phyloP scores from a whole-genome alignment of 75 land plant genomes.

The Picea sitchensis region DNA sequence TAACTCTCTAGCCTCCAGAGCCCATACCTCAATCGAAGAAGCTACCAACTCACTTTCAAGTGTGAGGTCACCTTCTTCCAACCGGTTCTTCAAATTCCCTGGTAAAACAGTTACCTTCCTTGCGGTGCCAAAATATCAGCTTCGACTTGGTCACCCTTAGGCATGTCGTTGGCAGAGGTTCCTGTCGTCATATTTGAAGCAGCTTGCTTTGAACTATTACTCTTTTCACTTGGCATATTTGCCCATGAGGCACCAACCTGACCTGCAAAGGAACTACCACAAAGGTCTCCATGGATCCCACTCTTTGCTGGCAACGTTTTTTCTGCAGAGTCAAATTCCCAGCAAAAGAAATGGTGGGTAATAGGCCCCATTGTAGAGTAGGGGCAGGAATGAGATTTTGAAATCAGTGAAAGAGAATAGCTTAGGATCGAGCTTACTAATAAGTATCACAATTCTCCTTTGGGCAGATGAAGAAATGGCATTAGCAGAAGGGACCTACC shows the following conservation, averaged over 20 bases:
- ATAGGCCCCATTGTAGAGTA: no score
- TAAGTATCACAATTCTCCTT: no score
- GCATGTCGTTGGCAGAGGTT: constrained; percentile 12
- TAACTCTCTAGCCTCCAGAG: constrained; percentile 56
- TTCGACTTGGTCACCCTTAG: background rate
- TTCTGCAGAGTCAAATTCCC: no score
- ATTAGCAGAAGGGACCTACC: no score
- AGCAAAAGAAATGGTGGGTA: no score
- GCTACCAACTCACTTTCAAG: constrained; percentile 74
- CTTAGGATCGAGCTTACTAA: no score
- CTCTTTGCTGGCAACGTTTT: constrained; percentile 27
- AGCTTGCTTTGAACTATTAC: constrained; percentile 11
- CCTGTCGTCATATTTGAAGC: constrained; percentile 4
- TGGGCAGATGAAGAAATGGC: no score
- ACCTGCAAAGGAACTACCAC: constrained; percentile 69
- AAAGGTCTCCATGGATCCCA: constrained; percentile 80
- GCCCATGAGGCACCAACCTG: constrained; percentile 88
- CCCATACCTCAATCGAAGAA: constrained; percentile 42
- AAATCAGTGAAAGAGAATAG: no score
- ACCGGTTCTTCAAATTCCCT: constrained; percentile 39
- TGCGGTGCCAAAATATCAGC: no score
- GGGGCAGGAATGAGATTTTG: no score
- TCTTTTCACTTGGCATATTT: constrained; percentile 26
- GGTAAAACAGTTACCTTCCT: constrained; percentile 28
- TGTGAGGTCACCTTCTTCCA: constrained; percentile 54